Base-by-base conservation (phyloP, 352 stramenopile species). In the Phytophthora palmivora region DNA sequence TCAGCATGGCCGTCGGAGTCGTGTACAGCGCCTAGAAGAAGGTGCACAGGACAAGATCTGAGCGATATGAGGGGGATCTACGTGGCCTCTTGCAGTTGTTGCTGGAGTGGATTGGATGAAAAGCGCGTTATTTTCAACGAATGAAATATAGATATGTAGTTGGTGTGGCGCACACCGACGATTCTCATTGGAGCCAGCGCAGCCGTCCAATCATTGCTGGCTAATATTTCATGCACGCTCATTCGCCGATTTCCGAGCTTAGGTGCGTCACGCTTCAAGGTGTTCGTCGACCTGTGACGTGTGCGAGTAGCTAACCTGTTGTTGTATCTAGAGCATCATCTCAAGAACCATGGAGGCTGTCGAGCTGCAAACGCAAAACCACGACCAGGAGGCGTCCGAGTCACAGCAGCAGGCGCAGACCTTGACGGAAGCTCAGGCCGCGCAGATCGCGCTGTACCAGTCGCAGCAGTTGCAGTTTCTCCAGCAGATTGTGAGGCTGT, bases 1-100 rank as follows among this genome's bases (percentile, higher is more conserved):
- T 99, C 71, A 99, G 75, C 97, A 99, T 99, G 16, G 57, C 43
- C 48, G 22, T 41, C 45, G 22, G 36, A 43, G 26, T n/a, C 15
- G 16, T 11, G 38, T 5, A 15, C n/a, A 28, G 54, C 19, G 48
- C 15, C 16, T 21, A 14, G 32, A 18, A 45, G 9, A 8, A 21
- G 4, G 51, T 28, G 10, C 30, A 12, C 3, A 34, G 30, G 30
- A 41, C 43, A 62, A 42, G 56, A 58, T 63, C 54, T 38, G 22
- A 33, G 11, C 39, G n/a, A 15, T 57, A 66, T 51, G 38, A 60
- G 44, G 47, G 50, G 33, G 22, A 67, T 72, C 58, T 64, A 68
- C 50, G 63, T 72, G 58, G 50, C 50, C 8, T 11, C 7, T 19
- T 11, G 24, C 38, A 50, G 22, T 37, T 47, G 26, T 60, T 22